phyloP scores from a whole-genome alignment of 2,329 filamentous ascomycete species.

The Phoma herbarum region DNA sequence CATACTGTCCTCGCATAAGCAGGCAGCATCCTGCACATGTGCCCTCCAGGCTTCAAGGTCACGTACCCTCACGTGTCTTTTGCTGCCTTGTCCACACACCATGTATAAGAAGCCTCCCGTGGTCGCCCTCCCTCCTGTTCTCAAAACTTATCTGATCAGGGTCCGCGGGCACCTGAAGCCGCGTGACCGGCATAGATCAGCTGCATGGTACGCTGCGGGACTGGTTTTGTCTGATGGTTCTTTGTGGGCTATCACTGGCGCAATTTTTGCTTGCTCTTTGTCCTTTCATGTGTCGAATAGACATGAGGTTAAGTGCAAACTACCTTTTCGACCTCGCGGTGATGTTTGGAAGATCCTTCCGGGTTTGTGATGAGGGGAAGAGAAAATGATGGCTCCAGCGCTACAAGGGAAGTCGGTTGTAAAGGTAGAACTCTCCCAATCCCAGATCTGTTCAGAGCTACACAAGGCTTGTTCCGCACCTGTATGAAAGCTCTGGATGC shows the following conservation, averaged over 20 bases:
- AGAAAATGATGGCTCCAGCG: no score
- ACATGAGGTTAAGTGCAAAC: no score
- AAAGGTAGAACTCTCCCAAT: no score
- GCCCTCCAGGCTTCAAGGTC: background rate
- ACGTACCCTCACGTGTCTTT: slow-evolving; percentile 3
- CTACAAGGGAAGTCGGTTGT: no score
- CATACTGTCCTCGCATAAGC: background rate
- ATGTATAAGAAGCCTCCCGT: background rate
- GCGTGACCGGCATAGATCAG: slow-evolving; percentile 17
- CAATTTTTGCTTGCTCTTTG: slow-evolving; percentile 15
- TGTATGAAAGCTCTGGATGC: no score
- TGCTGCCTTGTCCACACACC: slow-evolving; percentile 1
- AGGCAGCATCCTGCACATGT: slow-evolving; percentile 8
- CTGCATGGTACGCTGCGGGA: slow-evolving; percentile 19
- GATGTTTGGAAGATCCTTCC: no score
- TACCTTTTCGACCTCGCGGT: no score
- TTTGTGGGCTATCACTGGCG: slow-evolving; percentile 10
- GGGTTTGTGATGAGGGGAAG: no score
- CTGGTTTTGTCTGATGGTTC: slow-evolving; percentile 13
- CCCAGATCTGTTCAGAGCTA: no score
- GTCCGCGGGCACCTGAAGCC: slow-evolving; percentile 12
- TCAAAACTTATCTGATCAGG: slow-evolving; percentile 12
- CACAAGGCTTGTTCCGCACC: no score
- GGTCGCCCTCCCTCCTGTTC: background rate
- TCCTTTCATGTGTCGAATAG: slow-evolving; percentile 5